Evolutionary conservation across 2,329 filamentous ascomycete species (phyloP).

Genomic region (Chaetothyriales sp.): DNA sequence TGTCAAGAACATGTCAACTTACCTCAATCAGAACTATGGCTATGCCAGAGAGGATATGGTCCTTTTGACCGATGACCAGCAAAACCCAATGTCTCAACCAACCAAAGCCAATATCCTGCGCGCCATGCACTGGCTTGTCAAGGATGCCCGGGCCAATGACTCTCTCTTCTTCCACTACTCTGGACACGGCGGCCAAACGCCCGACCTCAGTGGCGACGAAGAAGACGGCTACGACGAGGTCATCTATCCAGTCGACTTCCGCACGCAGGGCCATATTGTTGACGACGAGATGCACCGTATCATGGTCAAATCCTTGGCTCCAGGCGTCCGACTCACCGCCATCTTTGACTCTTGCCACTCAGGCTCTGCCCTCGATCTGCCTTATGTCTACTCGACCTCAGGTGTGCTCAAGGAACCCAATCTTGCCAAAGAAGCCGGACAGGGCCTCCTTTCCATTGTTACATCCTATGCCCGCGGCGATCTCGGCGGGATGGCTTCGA

Average conservation of each 20-base stretch:
- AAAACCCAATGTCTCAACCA: conserved; percentile 92
- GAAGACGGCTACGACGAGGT: conserved; percentile 65
- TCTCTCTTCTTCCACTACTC: conserved; percentile 90
- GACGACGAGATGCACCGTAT: conserved; percentile 66
- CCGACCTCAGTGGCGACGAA: conserved; percentile 59
- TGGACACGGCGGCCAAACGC: conserved; percentile 63
- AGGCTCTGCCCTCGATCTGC: conserved; percentile 50
- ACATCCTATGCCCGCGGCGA: conserved; percentile 72
- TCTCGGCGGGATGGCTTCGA: conserved; percentile 62
- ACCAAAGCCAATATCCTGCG: conserved; percentile 89
- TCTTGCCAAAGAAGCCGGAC: conserved; percentile 51
- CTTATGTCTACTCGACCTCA: conserved; percentile 52
- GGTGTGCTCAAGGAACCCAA: conserved; percentile 56
- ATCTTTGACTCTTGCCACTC: conserved; percentile 58
- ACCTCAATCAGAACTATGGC: conserved; percentile 74
- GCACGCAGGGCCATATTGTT: conserved; percentile 54
- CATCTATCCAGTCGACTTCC: conserved; percentile 63
- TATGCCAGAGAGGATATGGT: conserved; percentile 95
- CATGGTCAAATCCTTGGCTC: conserved; percentile 60
- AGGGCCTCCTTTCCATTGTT: conserved; percentile 51
- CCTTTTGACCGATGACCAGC: conserved; percentile 86
- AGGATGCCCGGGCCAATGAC: conserved; percentile 81
- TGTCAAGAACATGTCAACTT: conserved; percentile 90
- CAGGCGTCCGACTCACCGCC: conserved; percentile 63
- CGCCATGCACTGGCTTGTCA: conserved; percentile 96